Percentiles rank a stretch among this genome's conserved stretches.
These are phyloP conservation scores for Gossypioides kirkii DNA, from an alignment of 345 rosid genomes.

Conservation along the genomic window DNA sequence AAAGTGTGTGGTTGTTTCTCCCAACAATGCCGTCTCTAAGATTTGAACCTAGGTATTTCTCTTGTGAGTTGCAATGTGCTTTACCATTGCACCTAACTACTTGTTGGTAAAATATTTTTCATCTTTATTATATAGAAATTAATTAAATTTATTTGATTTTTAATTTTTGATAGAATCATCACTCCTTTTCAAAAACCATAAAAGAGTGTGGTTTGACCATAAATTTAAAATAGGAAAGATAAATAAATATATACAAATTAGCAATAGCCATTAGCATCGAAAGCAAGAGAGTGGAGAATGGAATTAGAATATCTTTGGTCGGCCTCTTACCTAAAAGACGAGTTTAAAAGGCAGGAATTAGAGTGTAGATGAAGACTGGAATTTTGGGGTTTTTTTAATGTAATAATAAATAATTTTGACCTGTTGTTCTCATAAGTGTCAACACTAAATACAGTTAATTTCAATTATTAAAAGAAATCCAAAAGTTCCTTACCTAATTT, in stretches of 20 bases:
- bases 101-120: too few relatives aligned
- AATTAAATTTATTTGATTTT: not conserved
- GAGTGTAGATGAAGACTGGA: conserved; percentile 14
- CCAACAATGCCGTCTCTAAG: too few relatives aligned
- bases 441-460: conserved; percentile 1
- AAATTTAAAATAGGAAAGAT: not conserved
- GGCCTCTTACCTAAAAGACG: conserved; percentile 11
- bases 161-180: not conserved
- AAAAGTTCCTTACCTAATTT: conserved; percentile 2
- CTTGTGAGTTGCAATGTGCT: too few relatives aligned
- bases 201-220: conserved; percentile 11
- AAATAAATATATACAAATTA: not conserved
- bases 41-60: too few relatives aligned
- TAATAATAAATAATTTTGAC: not conserved
- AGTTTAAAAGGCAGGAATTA: not conserved
- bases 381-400: not conserved
- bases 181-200: not conserved
- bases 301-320: conserved; percentile 22
- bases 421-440: conserved; percentile 10
- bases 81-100: too few relatives aligned
- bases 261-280: not conserved
- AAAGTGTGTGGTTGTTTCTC: too few relatives aligned
- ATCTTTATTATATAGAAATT: too few relatives aligned
- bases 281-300: conserved; percentile 14
- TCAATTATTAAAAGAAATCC: not conserved